Evolutionary conservation across 2,329 filamentous ascomycete species (phyloP), one percentile per base, ranked within the genome.

Genomic region (Ceratocystiopsis brevicomis): DNA sequence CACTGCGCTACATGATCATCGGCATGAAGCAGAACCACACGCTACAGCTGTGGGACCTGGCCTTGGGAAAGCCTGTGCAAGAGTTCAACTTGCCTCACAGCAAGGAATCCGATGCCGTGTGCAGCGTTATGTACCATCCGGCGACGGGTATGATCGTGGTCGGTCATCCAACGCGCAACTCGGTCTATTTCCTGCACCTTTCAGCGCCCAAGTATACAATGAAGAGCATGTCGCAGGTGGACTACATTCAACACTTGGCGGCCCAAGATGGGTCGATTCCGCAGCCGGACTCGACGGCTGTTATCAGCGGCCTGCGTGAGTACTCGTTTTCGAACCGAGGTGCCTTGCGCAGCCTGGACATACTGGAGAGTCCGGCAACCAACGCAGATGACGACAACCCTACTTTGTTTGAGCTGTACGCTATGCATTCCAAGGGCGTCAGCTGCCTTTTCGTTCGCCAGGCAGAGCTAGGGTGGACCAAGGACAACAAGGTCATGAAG

Each of bases 11-110:
- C 65, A 80, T 98, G 66, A 79, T 98, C 57, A 84, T 98, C 49
- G 90, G 90, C 54, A 85, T 96, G 75, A 95, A 96, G 66, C 90
- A 98, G 61, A 98, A 98, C 61, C 90, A 98, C 64, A 92, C 88
- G 44, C 75, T 98, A 48, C 92, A 98, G 67, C 75, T 98, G 38
- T 98, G 90, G 92, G 90, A 98, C 66, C 77, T 98, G 56, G 86
- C 83, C 37, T 77, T 98, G 33, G 82, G 81, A 51, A 95, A 95
- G 63, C 84, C 87, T 30, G 90, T 98, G 35, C 88, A 98, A 59
- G 90, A 98, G 64, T 79, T 98, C 59, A 90, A 94, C 58, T 76
- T 98, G 45, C 90, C 90, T 1, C 88, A 98, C 57, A 83, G 83
- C 63, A 93, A 90, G 56, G 88, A 96, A 58, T 92, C 85, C 3